Base-by-base conservation (phyloP, 2,329 filamentous ascomycete species). In the Stagonosporopsis chrysanthemi region DNA sequence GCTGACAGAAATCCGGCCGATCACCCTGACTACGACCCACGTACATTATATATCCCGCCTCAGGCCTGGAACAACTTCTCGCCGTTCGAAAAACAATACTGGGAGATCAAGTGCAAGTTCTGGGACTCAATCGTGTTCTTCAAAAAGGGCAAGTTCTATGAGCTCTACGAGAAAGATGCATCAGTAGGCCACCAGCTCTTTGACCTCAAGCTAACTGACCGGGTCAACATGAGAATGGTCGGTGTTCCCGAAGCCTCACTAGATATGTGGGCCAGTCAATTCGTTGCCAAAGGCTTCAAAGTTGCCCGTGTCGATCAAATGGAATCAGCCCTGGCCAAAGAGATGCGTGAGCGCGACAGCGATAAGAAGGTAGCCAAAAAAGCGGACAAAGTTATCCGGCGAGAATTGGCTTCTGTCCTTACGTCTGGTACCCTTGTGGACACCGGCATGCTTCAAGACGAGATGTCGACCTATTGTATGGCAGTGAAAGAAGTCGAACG, bases 211-310 rank as follows among this genome's bases (percentile, higher is more conserved):
- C 88, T 99, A 73, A 99, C 95, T 0, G 95, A 99, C 69, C 87
- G 95, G 52, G 95, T 99, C 75, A 99, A 99, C 75, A 99, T 99
- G 95, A 90, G 94, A 65, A 99, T 99, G 95, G 95, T 98, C 2
- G 95, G 95, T 60, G 95, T 99, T 0, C 95, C 95, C 0, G 95
- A 99, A 76, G 90, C 92, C 71, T 97, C 92, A 12, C 82, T 99
- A n/a, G 91, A 95, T 70, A 88, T 95, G 75, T 99, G 95, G 95
- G 92, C 95, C 54, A 97, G 96, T 69, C 95, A 99, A 70, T 99
- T 99, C 69, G 93, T 99, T 38, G 95, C 94, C 56, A 98, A 98
- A 76, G 95, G 96, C 31, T 97, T 88, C 85, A 99, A 99, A 78
- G 96, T 99, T 51, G 95, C 95, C 6, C 85, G 94, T 17, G 95